Percentiles rank a stretch among this genome's conserved stretches.
phyloP scores from a whole-genome alignment of 1,284 basidiomycete genomes.

The Papiliotrema laurentii region DNA sequence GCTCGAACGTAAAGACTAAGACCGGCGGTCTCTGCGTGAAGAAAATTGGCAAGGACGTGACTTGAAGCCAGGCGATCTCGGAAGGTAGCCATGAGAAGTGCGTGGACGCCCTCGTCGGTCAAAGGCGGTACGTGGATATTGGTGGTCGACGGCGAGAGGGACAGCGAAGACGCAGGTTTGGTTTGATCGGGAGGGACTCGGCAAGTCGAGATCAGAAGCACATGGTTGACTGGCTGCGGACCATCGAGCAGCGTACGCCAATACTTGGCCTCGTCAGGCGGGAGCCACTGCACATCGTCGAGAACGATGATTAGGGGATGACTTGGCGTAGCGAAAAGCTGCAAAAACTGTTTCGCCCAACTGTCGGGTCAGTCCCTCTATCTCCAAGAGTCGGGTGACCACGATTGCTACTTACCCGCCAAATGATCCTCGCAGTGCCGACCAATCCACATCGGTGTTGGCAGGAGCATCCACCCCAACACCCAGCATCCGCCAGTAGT shows the following conservation, averaged over 20 bases:
- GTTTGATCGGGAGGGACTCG: slow-evolving; percentile 12
- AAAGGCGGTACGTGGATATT: slow-evolving; percentile 17
- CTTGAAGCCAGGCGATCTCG: slow-evolving; percentile 12
- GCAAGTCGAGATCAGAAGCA: slow-evolving; percentile 28
- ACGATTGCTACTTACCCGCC: background rate
- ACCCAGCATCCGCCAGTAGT: slow-evolving; percentile 24
- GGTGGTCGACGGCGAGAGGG: slow-evolving; percentile 8
- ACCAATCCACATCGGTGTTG: slow-evolving; percentile 17
- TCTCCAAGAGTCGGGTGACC: background rate
- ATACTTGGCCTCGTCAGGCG: slow-evolving; percentile 25
- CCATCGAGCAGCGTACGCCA: slow-evolving; percentile 21
- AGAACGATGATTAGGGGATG: slow-evolving; percentile 38
- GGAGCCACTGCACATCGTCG: slow-evolving; percentile 44
- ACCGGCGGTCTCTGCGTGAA: slow-evolving; percentile 28
- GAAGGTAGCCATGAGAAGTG: slow-evolving; percentile 21
- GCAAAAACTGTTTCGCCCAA: slow-evolving; percentile 11
- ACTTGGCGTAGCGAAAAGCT: slow-evolving; percentile 31
- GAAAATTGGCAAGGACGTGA: slow-evolving; percentile 18
- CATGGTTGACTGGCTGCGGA: slow-evolving; percentile 17
- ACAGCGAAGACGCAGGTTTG: slow-evolving; percentile 1
- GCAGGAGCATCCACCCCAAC: slow-evolving; percentile 2
- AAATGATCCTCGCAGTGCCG: slow-evolving; percentile 8
- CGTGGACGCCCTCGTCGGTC: slow-evolving; percentile 20
- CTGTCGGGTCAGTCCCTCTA: background rate
- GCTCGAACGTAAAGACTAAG: slow-evolving; percentile 29